Base-by-base conservation (phyloP, 164 flowering plant species). In the Tetracentron sinense region DNA sequence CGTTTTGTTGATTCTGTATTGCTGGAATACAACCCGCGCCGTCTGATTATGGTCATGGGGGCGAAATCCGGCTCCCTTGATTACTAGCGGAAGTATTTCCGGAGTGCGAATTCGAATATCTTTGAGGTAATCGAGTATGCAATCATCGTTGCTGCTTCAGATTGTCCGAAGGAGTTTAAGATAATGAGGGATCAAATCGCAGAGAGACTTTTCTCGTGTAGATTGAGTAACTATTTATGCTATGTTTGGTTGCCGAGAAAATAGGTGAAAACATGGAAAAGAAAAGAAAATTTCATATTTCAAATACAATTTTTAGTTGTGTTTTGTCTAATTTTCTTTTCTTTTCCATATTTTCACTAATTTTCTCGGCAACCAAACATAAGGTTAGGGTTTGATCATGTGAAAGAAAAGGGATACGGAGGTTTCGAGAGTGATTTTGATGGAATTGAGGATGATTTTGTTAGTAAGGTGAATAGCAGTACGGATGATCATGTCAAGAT, bases 91-190 rank as follows among this genome's bases (percentile, higher is more conserved):
- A 69, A 72, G 10, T 85, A 69, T 72, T 85, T 87, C 46, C 66
- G 79, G 33, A 55, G 69, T 4, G 77, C 80, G 7, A 76, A 73
- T 62, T 69, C 77, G 0, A 82, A 82, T 42, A 81, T 88, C 1
- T 88, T 85, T 33, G 81, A 69, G 11, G 74, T 85, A 46, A 85
- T 88, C 26, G 79, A 88, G 57, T 53, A 77, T 12, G 90, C 82
- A 30, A 82, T 85, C 25, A 54, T 70, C 65, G 90, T 88, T 28
- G 94, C 94, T 1, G 87, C 90, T 25, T 55, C 72, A 7, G 94
- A 85, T 79, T 73, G 74, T 47, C 89, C 94, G 0, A 62, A 78
- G 26, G 87, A 88, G 60, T 83, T 83, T 64, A 72, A 65, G 23
- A 46, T 75, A 58, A 68, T 77, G 55, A 79, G 90, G 20, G 90